Base-by-base conservation (phyloP, 2,329 filamentous ascomycete genomes). In the Fusarium multiceps region DNA sequence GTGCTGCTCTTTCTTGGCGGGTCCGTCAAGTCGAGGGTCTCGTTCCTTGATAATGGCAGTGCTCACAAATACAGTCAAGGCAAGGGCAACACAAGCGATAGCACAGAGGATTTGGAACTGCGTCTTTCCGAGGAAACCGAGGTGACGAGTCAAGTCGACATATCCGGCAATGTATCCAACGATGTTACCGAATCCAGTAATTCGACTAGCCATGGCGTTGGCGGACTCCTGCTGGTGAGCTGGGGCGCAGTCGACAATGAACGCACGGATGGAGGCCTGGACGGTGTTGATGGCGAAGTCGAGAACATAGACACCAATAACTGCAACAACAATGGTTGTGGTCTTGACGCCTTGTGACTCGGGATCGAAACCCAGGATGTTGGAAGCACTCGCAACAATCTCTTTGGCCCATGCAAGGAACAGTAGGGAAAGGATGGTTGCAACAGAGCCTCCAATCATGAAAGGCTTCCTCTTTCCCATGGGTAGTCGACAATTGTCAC, bases 221-320 rank as follows among this genome's bases (percentile, higher is more conserved):
- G 94, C 95, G 40, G 91, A 86, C 80, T 97, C 94, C 82, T 98
- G 95, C 78, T 98, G 95, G 76, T 98, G 94, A 2, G 93, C 89
- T 1, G 96, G 96, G 1, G 93, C 92, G 75, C 94, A 95, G 77
- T 98, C 95, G 25, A 98, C 92, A 57, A 98, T 97, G 78, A 97
- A 97, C 25, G 94, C 93, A 70, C 94, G 88, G 75, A 98, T 92
- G 7, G 90, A 92, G 50, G 96, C 95, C 86, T 98, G 95, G 34
- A 98, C 93, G 87, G 94, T 96, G 80, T 98, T 98, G 82, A 98
- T 96, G 74, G 94, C 90, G 79, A 98, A 96, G 79, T 98, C 95
- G 53, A 98, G 86, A 51, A 96, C 85, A 80, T 97, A 98, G 74
- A 98, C 92, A 82, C 94, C 91, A 30, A 94, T 77, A 8, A 97